Percentiles rank a stretch among this genome's conserved stretches.
phyloP scores from a whole-genome alignment of 148 eudicot genomes.

The Rhododendron williamsianum region DNA sequence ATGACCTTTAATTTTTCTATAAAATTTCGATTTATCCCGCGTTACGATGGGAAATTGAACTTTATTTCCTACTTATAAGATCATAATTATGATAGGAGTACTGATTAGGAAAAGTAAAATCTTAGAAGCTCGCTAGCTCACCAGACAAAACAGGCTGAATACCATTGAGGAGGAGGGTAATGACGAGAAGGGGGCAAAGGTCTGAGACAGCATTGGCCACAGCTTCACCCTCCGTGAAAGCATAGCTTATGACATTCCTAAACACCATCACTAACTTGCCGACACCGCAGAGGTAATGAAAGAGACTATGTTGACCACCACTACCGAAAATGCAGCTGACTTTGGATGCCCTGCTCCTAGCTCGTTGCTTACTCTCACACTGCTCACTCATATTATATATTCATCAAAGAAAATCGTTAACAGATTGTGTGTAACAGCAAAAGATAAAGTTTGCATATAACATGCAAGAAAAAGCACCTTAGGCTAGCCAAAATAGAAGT shows the following conservation, averaged over 20 bases:
- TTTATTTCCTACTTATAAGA: no score
- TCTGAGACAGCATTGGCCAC: constrained; percentile 22
- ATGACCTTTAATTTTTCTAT: no score
- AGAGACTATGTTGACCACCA: constrained; percentile 17
- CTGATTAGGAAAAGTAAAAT: no score
- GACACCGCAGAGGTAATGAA: constrained; percentile 12
- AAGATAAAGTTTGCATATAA: neutral
- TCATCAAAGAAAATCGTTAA: neutral
- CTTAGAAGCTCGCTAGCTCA: constrained; percentile 17
- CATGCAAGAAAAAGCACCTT: no score
- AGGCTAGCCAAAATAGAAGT: no score
- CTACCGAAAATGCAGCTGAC: constrained; percentile 13
- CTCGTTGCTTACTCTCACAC: constrained; percentile 2
- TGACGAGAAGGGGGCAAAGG: neutral
- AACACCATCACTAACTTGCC: constrained; percentile 10
- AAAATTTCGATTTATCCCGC: no score
- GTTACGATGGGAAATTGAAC: no score
- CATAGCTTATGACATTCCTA: constrained; percentile 26
- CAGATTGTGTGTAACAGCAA: neutral
- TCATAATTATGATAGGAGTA: no score
- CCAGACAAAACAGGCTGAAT: constrained; percentile 30
- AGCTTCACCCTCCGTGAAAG: constrained; percentile 27
- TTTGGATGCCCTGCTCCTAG: neutral
- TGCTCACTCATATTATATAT: neutral
- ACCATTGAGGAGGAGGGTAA: neutral